phyloP scores from a whole-genome alignment of 176 grass and related monocot species.

The Juncus inflexus region DNA sequence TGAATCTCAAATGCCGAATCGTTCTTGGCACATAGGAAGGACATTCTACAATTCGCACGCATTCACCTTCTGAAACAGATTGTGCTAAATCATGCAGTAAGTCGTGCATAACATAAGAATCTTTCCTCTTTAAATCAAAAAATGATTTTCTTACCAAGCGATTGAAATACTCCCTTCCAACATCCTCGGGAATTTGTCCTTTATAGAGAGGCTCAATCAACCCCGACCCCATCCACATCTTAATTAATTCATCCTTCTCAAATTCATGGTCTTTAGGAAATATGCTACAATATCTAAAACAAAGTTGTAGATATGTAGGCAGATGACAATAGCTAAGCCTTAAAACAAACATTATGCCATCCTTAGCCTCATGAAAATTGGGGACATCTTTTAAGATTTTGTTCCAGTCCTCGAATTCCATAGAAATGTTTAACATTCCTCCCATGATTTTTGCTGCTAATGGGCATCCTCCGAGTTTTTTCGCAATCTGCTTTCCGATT shows the following conservation, averaged over 20 bases:
- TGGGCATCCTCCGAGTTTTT: constrained; percentile 36
- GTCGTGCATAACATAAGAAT: constrained; percentile 45
- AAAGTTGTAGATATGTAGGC: constrained; percentile 34
- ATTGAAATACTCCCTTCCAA: constrained; percentile 23
- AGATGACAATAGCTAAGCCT: constrained; percentile 44
- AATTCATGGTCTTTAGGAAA: constrained; percentile 28
- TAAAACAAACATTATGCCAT: constrained; percentile 29
- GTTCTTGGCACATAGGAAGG: not conserved
- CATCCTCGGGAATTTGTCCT: constrained; percentile 1
- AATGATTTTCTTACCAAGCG: constrained; percentile 49
- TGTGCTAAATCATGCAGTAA: constrained; percentile 43
- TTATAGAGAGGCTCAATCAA: not conserved
- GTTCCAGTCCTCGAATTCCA: constrained; percentile 12
- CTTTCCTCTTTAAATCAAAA: constrained; percentile 18
- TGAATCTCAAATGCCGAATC: constrained; percentile 20
- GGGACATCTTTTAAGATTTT: constrained; percentile 34
- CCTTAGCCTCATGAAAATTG: constrained; percentile 10
- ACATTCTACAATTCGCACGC: constrained; percentile 18
- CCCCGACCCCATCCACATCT: constrained; percentile 46
- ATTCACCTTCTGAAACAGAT: constrained; percentile 39
- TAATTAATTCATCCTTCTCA: constrained; percentile 14
- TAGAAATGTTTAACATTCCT: constrained; percentile 28
- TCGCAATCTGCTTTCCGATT: constrained; percentile 30
- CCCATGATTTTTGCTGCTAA: constrained; percentile 42
- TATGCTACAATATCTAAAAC: constrained; percentile 57